Evolutionary conservation across 2,329 filamentous ascomycete genomes (phyloP).

Genomic region (Calonectria multiphialidica): DNA sequence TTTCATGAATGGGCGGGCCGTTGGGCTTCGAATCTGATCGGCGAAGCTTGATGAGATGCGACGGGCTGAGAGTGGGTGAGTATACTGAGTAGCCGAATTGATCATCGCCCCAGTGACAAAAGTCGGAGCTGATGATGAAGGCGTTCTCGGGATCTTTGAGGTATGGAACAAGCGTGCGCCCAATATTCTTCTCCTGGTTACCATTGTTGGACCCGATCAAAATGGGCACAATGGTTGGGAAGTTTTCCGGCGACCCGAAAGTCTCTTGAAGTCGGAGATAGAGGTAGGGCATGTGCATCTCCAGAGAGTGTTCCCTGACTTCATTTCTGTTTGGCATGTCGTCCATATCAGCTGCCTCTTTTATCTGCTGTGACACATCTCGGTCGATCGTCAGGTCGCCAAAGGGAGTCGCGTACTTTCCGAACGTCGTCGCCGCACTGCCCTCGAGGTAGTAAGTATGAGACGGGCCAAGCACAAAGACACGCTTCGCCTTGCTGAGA

Average conservation of each 20-base stretch:
- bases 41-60: slow-evolving; percentile 53
- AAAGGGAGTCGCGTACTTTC: slow-evolving; percentile 79
- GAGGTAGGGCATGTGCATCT: slow-evolving; percentile 97
- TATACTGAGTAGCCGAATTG: slow-evolving; percentile 87
- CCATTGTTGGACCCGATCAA: slow-evolving; percentile 81
- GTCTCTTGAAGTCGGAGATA: slow-evolving; percentile 77
- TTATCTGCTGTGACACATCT: slow-evolving; percentile 63
- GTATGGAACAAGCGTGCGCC: slow-evolving; percentile 80
- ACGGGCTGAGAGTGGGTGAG: slow-evolving; percentile 56
- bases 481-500: slow-evolving; percentile 82
- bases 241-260: slow-evolving; percentile 63
- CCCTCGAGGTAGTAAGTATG: slow-evolving; percentile 86
- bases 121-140: slow-evolving; percentile 94
- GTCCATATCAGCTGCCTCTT: slow-evolving; percentile 47
- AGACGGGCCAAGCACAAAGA: slow-evolving; percentile 94
- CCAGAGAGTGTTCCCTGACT: slow-evolving; percentile 89
- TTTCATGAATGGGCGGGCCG: slow-evolving; percentile 78
- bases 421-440: slow-evolving; percentile 81
- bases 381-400: slow-evolving; percentile 77
- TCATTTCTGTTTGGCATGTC: slow-evolving; percentile 77
- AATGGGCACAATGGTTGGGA: slow-evolving; percentile 85
- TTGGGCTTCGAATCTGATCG: slow-evolving; percentile 49
- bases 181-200: slow-evolving; percentile 75
- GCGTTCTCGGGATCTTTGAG: slow-evolving; percentile 80
- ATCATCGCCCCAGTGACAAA: slow-evolving; percentile 90